A percentile compares a stretch with the other conserved stretches of the same genome.
These are phyloP conservation scores for Persicaria tinctoria DNA, from an alignment of 148 eudicot species.

Conservation along the genomic window DNA sequence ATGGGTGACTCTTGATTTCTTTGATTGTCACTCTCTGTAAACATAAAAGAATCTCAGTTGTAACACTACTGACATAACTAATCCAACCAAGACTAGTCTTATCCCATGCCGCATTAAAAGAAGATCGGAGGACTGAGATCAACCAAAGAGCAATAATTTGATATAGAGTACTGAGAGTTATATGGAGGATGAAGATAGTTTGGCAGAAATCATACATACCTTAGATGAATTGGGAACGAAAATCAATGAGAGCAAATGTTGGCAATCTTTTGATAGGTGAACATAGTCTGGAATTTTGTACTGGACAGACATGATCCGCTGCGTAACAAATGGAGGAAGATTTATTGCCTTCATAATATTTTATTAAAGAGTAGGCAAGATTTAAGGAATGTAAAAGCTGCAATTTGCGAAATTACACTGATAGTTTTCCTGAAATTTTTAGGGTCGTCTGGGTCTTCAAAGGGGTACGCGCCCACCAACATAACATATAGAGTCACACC, in stretches of 20 bases:
- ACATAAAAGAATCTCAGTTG: neutral
- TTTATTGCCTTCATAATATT: neutral
- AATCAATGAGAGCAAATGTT: conserved; percentile 56
- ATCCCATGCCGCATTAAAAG: neutral
- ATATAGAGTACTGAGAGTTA: neutral
- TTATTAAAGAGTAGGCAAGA: neutral
- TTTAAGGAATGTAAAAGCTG: neutral
- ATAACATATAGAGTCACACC: conserved; percentile 84
- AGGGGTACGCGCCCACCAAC: conserved; percentile 86
- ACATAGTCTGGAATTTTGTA: conserved; percentile 84
- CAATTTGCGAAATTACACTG: conserved; percentile 27
- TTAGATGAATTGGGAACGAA: conserved; percentile 51
- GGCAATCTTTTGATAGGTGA: conserved; percentile 70
- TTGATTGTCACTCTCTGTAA: conserved; percentile 42
- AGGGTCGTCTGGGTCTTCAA: conserved; percentile 74
- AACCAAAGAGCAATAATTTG: too few relatives aligned
- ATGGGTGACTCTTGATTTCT: conserved; percentile 49
- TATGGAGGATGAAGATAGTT: too few relatives aligned
- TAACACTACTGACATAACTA: too few relatives aligned
- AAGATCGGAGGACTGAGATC: neutral
- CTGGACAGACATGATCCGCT: conserved; percentile 68
- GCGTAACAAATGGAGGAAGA: conserved; percentile 20
- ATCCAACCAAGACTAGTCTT: neutral
- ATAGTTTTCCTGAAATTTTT: conserved; percentile 77
- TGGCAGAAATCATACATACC: conserved; percentile 26